phyloP scores from a whole-genome alignment of 2,329 filamentous ascomycete species.

The Cercospora berteroae region DNA sequence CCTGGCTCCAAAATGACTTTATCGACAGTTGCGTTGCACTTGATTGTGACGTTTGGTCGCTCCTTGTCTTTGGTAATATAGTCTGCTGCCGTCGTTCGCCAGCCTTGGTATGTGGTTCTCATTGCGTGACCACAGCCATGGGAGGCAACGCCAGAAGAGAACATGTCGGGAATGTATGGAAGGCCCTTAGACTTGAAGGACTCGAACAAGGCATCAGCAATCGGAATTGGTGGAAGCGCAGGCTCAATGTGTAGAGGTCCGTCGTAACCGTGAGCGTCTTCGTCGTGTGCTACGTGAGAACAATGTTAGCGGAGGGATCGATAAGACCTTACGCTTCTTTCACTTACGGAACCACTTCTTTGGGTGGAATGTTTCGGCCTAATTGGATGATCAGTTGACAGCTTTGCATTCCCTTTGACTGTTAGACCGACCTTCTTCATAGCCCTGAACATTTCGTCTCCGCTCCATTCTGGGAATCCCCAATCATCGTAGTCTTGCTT shows the following conservation, averaged over 20 bases:
- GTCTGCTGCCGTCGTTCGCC: constrained; percentile 55
- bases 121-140: constrained; percentile 58
- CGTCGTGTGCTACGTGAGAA: constrained; percentile 16
- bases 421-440: constrained; percentile 29
- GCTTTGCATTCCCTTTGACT: neutral
- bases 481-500: constrained; percentile 44
- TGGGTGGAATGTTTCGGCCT: constrained; percentile 31
- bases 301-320: neutral
- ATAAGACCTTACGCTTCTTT: constrained; percentile 17
- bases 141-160: constrained; percentile 45
- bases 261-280: constrained; percentile 28
- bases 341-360: constrained; percentile 30
- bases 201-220: constrained; percentile 29
- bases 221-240: constrained; percentile 49
- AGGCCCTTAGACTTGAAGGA: constrained; percentile 31
- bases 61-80: constrained; percentile 47
- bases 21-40: constrained; percentile 50
- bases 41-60: constrained; percentile 48
- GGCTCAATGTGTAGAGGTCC: constrained; percentile 33
- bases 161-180: constrained; percentile 33
- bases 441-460: constrained; percentile 33
- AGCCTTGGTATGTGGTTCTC: constrained; percentile 53
- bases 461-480: constrained; percentile 32
- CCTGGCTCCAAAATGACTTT: constrained; percentile 62
- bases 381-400: neutral